These are phyloP conservation scores for Mortierella sp. DNA, from an alignment of 371 early-diverging fungal species.

Conservation along the genomic window DNA sequence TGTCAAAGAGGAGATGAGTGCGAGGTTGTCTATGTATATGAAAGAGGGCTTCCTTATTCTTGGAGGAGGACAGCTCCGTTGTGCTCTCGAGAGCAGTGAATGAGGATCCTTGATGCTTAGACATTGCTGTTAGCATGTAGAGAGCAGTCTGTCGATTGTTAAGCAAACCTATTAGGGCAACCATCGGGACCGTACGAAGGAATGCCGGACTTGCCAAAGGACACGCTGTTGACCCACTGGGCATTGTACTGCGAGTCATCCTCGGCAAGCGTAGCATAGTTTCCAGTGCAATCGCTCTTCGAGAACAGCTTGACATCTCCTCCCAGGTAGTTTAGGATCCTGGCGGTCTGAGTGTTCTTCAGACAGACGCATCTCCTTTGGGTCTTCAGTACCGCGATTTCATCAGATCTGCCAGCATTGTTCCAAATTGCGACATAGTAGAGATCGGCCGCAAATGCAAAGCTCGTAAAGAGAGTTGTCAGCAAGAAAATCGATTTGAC, in stretches of 20 bases:
- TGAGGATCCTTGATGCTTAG: neutral
- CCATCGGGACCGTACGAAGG: slow-evolving; percentile 15
- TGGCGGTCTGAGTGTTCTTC: slow-evolving; percentile 25
- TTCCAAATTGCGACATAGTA: slow-evolving; percentile 15
- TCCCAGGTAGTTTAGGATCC: slow-evolving; percentile 18
- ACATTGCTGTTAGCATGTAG: neutral
- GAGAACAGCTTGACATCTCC: slow-evolving; percentile 26
- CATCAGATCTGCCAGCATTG: slow-evolving; percentile 12
- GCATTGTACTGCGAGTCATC: slow-evolving; percentile 5
- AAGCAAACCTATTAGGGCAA: neutral
- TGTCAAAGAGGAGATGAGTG: neutral
- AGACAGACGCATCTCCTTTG: slow-evolving; percentile 17
- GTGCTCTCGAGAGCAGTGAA: neutral
- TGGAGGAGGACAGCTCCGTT: neutral
- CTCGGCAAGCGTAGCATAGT: slow-evolving; percentile 20
- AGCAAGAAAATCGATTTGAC: slow-evolving; percentile 12
- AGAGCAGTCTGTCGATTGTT: neutral
- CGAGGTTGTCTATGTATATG: neutral
- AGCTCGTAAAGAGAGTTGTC: slow-evolving; percentile 3
- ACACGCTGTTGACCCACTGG: slow-evolving; percentile 31
- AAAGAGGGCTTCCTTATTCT: neutral
- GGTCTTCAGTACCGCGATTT: neutral
- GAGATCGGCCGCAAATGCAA: slow-evolving; percentile 3
- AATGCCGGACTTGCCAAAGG: slow-evolving; percentile 23
- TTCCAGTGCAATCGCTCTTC: slow-evolving; percentile 23